Base-by-base conservation (phyloP, 441 rosid genomes). In the Corymbia citriodora region DNA sequence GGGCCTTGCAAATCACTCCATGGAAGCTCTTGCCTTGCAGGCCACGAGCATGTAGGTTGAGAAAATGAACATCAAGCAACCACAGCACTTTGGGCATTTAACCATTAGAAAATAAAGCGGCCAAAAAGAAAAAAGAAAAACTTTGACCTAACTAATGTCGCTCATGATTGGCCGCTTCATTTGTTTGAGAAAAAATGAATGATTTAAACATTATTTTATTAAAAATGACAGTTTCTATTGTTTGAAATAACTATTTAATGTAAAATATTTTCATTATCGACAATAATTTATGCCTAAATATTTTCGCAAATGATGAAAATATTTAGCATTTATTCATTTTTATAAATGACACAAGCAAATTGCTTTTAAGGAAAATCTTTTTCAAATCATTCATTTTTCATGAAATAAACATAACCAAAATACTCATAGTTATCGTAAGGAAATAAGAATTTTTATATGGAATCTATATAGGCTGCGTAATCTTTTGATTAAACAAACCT, bases 341-440 rank as follows among this genome's bases (percentile, higher is more conserved):
- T 63, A 9, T 29, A 63, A 13, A 15, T 1, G 15, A 63, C 1
- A 63, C 29, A 29, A 63, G 18, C 2, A 0, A 4, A 63, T 63
- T 29, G 13, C 6, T 29, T 29, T 7, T 29, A 29, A 31, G 2
- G 25, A 63, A 63, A 13, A 63, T 13, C 13, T 6, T 53, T 53
- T 13, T 14, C 4, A 29, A 63, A 63, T 15, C 18, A 63, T 63
- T 63, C 3, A 29, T 63, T 63, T 14, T 29, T 63, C 3, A 31
- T 2, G 1, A 29, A 1, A 63, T 17, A 63, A 1, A 29, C 0
- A 3, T 1, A 63, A 0, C 18, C 8, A 16, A 0, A 16, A 40
- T 21, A 12, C 27, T 12, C 10, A 1, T 74, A 29, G 0, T 2
- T 10, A 3, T 0, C 11, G 1, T 3, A 40, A 74, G 40, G 50